Evolutionary conservation across 805 yeast species (phyloP), one percentile per base, ranked within the genome.

Genomic region (Ogataea corticis): DNA sequence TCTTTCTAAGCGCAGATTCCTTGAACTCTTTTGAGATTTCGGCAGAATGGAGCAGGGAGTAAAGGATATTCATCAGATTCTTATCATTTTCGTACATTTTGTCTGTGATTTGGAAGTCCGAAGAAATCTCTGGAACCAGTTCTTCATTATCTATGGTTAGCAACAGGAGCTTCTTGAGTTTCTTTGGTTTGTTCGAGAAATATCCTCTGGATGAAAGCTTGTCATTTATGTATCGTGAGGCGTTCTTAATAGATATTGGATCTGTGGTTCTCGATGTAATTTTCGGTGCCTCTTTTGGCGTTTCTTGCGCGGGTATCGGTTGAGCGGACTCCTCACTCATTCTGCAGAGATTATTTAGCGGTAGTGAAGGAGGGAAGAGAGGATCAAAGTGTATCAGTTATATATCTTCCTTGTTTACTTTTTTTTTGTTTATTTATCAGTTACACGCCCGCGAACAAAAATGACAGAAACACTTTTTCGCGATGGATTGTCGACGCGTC

Each of bases 71-170:
- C 30, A 65, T 55, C 18, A 60, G 46, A 23, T 60, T 57, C 31
- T 59, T 61, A 44, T 68, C 72, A 42, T 67, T 68, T 39, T 63
- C 61, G 45, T 56, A 55, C 27, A 49, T 45, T 16, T 48, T 47
- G n/a, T 48, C 56, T 15, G 32, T 52, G n/a, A 53, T 41, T 19
- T 51, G 52, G 16, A 50, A 44, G 14, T 43, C 38, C 15, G 44
- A 48, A 3, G 27, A 36, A 15, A 41, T 27, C 6, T 49, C 57
- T 3, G 33, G 23, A 9, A 53, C 31, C 15, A 51, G 36, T 12
- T 45, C 34, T 1, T 44, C 43, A 16, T 45, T 34, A 41, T 62
- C 61, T 3, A 53, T 35, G 29, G 56, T 50, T 16, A 54, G 28
- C 19, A 62, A 56, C 19, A 61, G 34, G 5, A 62, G 21, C 19